These are phyloP conservation scores for Ceratobasidium papillatum DNA, from an alignment of 1,284 basidiomycete genomes.

Conservation along the genomic window DNA sequence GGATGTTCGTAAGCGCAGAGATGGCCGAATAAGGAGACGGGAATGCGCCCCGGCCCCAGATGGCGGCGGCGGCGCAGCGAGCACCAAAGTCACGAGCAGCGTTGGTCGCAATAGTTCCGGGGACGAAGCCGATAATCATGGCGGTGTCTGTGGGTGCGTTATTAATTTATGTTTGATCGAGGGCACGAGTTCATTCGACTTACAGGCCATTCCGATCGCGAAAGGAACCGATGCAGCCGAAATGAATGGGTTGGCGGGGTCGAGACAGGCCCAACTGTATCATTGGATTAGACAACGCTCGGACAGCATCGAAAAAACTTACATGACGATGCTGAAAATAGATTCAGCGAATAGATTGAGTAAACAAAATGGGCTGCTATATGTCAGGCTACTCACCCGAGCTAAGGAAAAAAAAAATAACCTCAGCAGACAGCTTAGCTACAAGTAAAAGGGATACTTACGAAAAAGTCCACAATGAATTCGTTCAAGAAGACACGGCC, in stretches of 20 bases:
- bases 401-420: not conserved
- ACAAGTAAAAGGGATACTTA: slow-evolving; percentile 10
- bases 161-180: not conserved
- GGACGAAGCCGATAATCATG: slow-evolving; percentile 68
- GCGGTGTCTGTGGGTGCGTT: slow-evolving; percentile 56
- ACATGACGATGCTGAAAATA: slow-evolving; percentile 28
- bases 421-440: not conserved
- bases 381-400: slow-evolving; percentile 17
- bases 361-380: not conserved
- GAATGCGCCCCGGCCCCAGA: slow-evolving; percentile 37
- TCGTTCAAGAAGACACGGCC: slow-evolving; percentile 70
- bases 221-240: slow-evolving; percentile 64
- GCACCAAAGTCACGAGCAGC: slow-evolving; percentile 72
- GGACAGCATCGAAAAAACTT: not conserved
- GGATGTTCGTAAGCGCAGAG: slow-evolving; percentile 58
- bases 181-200: not conserved
- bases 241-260: slow-evolving; percentile 68
- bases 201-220: slow-evolving; percentile 57
- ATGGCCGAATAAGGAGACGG: slow-evolving; percentile 37
- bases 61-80: slow-evolving; percentile 36
- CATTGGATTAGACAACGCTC: not conserved
- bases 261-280: slow-evolving; percentile 51
- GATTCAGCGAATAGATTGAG: not conserved
- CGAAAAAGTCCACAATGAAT: slow-evolving; percentile 61
- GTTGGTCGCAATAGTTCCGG: slow-evolving; percentile 65